Evolutionary conservation across 345 rosid genomes (phyloP).

Genomic region (Triadica sebifera): DNA sequence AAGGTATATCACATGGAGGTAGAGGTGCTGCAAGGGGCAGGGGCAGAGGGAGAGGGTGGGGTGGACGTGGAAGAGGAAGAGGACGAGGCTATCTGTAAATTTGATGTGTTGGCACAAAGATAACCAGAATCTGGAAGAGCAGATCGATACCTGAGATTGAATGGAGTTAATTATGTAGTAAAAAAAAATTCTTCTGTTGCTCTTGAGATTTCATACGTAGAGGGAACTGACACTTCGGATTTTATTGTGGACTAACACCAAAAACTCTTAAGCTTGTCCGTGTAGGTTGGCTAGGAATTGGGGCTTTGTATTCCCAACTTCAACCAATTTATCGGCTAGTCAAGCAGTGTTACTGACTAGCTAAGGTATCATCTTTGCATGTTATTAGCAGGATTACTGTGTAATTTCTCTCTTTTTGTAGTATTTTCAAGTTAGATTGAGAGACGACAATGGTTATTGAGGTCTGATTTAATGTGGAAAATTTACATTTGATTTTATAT

Average conservation of each 20-base stretch:
- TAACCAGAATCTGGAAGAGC: neutral
- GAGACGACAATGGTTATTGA: neutral
- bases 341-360: neutral
- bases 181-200: neutral
- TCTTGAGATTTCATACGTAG: neutral
- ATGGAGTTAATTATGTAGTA: slow-evolving; percentile 8
- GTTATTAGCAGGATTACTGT: neutral
- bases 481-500: neutral
- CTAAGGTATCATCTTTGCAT: neutral
- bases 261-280: neutral
- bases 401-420: neutral
- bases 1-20: slow-evolving; percentile 81
- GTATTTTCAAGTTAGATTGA: neutral
- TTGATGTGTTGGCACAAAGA: no score
- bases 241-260: slow-evolving; percentile 11
- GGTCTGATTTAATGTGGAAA: neutral
- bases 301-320: slow-evolving; percentile 2
- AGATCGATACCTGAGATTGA: neutral
- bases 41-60: slow-evolving; percentile 21
- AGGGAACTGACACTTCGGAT: slow-evolving; percentile 11
- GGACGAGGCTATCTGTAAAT: slow-evolving; percentile 30
- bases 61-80: slow-evolving; percentile 46
- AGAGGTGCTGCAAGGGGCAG: slow-evolving; percentile 47
- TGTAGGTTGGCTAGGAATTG: slow-evolving; percentile 12
- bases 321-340: neutral